These are phyloP conservation scores for Maudiozyma serrabonitensis DNA, from an alignment of 805 yeast species.

Conservation along the genomic window DNA sequence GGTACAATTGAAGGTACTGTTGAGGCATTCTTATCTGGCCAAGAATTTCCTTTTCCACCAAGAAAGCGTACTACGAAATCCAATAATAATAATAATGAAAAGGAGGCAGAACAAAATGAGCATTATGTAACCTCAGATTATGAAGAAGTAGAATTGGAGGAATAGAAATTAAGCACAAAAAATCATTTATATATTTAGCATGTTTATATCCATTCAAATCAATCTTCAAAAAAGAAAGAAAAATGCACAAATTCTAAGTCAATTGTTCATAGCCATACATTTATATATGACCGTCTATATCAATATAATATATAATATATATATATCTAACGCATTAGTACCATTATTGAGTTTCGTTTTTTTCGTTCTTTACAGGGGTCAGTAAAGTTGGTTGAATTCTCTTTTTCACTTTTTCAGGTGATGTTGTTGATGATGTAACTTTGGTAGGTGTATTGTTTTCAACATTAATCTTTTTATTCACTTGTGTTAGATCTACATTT, in stretches of 20 bases:
- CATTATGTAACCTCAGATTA: not conserved
- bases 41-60: constrained; percentile 48
- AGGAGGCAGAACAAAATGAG: not conserved
- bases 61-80: not conserved
- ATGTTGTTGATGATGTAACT: not conserved
- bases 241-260: too few relatives aligned
- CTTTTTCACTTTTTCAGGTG: constrained; percentile 9
- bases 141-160: not conserved
- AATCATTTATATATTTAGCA: too few relatives aligned
- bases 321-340: too few relatives aligned
- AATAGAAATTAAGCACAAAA: not conserved
- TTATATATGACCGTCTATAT: too few relatives aligned
- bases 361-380: not conserved
- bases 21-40: constrained; percentile 51
- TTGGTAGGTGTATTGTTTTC: not conserved
- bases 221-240: too few relatives aligned
- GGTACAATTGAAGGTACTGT: constrained; percentile 79
- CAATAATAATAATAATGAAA: not conserved
- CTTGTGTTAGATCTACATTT: not conserved
- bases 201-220: too few relatives aligned
- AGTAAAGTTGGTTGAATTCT: constrained; percentile 18
- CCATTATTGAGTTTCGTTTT: not conserved
- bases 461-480: not conserved
- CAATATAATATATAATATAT: too few relatives aligned
- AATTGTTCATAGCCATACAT: too few relatives aligned